phyloP scores from a whole-genome alignment of 441 rosid genomes.

The Dalechampia spathulata region DNA sequence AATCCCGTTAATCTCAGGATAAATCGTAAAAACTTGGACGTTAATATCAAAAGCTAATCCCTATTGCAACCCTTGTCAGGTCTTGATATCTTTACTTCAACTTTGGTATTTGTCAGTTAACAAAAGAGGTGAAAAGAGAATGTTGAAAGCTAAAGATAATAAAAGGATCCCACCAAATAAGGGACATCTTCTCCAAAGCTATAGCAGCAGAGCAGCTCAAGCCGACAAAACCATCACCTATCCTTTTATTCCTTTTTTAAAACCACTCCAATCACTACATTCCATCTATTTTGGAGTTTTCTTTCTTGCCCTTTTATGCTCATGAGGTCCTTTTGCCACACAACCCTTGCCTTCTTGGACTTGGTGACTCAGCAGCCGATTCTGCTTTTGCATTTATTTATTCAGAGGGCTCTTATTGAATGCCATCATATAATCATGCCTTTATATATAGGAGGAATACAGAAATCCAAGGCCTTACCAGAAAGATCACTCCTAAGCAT shows the following conservation, averaged over 20 bases:
- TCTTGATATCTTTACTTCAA: conserved; percentile 5
- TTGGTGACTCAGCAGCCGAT: too few species aligned
- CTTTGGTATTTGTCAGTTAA: too few species aligned
- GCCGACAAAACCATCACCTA: conserved; percentile 20
- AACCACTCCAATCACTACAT: conserved; percentile 25
- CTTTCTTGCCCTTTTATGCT: conserved; percentile 16
- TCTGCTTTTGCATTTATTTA: too few species aligned
- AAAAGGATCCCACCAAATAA: too few species aligned
- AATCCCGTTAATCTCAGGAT: too few species aligned
- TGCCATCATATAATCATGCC: too few species aligned
- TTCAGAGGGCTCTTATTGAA: too few species aligned
- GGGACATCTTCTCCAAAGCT: conserved; percentile 27
- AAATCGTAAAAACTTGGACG: not conserved
- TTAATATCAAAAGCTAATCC: conserved; percentile 23
- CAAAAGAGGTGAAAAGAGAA: too few species aligned
- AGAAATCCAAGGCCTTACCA: not conserved
- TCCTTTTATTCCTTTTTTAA: conserved; percentile 28
- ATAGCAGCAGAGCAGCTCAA: too few species aligned
- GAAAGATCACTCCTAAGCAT: conserved; percentile 1
- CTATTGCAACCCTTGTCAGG: conserved; percentile 19
- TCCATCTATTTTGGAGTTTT: conserved; percentile 20
- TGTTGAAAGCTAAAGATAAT: conserved; percentile 12
- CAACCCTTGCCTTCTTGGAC: too few species aligned
- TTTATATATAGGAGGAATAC: conserved; percentile 16
- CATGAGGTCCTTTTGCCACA: too few species aligned